These are phyloP conservation scores for Salix suchowensis DNA, from an alignment of 345 rosid species.

Conservation along the genomic window DNA sequence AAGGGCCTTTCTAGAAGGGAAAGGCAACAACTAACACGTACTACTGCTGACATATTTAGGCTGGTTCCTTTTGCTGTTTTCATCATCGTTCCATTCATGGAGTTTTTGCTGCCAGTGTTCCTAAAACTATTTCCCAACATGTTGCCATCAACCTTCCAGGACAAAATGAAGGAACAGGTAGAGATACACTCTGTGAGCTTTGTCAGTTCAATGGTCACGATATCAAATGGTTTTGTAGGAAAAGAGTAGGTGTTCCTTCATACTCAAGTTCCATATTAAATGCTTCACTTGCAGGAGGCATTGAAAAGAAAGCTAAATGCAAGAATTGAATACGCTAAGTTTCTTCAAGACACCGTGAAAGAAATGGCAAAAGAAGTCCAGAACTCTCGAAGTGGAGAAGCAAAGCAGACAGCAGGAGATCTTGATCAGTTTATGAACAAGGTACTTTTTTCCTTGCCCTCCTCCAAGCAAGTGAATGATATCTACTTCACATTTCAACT, in stretches of 20 bases:
- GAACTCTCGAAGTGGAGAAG: slow-evolving; percentile 73
- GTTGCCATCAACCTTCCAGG: slow-evolving; percentile 98
- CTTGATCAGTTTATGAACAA: slow-evolving; percentile 87
- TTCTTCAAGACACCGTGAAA: slow-evolving; percentile 92
- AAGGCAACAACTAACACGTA: slow-evolving; percentile 81
- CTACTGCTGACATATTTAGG: slow-evolving; percentile 90
- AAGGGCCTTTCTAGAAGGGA: slow-evolving; percentile 94
- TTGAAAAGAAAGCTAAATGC: slow-evolving; percentile 84
- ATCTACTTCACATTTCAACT: background rate
- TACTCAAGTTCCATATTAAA: background rate
- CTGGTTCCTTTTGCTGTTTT: slow-evolving; percentile 91
- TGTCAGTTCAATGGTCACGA: background rate
- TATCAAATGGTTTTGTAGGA: background rate
- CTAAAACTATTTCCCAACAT: slow-evolving; percentile 85
- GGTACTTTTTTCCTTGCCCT: slow-evolving; percentile 26
- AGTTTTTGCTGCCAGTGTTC: slow-evolving; percentile 88
- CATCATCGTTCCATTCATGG: slow-evolving; percentile 94
- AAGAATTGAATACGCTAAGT: slow-evolving; percentile 94
- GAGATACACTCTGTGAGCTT: slow-evolving; percentile 3
- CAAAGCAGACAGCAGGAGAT: slow-evolving; percentile 89
- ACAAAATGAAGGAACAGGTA: slow-evolving; percentile 99
- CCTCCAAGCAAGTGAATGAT: background rate
- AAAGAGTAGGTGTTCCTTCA: background rate
- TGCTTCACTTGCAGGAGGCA: slow-evolving; percentile 57
- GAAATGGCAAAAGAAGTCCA: slow-evolving; percentile 99